Percentiles rank a stretch among this genome's conserved stretches.
phyloP scores from a whole-genome alignment of 2,329 filamentous ascomycete species.

The Fusarium nygamai region DNA sequence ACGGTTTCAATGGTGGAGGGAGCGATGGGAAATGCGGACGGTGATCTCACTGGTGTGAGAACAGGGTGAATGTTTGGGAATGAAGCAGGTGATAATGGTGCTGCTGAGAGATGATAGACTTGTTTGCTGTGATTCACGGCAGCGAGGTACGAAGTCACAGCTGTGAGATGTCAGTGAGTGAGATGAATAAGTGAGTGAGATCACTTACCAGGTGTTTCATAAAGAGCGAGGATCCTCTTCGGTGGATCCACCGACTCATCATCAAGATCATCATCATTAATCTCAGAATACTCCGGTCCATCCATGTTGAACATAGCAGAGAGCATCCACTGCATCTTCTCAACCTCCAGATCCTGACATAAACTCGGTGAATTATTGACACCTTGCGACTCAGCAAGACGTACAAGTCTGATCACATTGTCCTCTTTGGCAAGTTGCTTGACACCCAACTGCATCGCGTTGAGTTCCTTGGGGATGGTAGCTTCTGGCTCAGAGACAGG shows the following conservation, averaged over 20 bases:
- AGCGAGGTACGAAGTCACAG: constrained; percentile 24
- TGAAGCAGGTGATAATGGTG: constrained; percentile 39
- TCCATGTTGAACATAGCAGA: constrained; percentile 62
- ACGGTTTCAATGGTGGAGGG: constrained; percentile 59
- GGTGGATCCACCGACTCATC: constrained; percentile 31
- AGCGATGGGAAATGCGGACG: constrained; percentile 51
- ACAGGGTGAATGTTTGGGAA: constrained; percentile 56
- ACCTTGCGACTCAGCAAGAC: constrained; percentile 1
- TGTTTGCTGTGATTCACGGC: constrained; percentile 24
- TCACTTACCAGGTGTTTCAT: constrained; percentile 25
- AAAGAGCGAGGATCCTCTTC: constrained; percentile 27
- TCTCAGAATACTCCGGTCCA: not conserved
- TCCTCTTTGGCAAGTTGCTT: constrained; percentile 8
- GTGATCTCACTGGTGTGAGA: constrained; percentile 51
- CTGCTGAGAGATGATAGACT: constrained; percentile 25
- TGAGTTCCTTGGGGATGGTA: not conserved
- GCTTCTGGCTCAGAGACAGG: not conserved
- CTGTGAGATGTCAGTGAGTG: not conserved
- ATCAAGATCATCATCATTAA: constrained; percentile 25
- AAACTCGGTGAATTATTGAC: not conserved
- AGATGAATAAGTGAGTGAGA: rapidly evolving
- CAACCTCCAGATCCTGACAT: constrained; percentile 54
- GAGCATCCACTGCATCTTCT: constrained; percentile 69
- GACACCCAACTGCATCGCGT: constrained; percentile 10
- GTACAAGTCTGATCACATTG: constrained; percentile 13